Evolutionary conservation across 495 filamentous ascomycete genomes (phyloP).

Genomic region (Penicillium pulvis): DNA sequence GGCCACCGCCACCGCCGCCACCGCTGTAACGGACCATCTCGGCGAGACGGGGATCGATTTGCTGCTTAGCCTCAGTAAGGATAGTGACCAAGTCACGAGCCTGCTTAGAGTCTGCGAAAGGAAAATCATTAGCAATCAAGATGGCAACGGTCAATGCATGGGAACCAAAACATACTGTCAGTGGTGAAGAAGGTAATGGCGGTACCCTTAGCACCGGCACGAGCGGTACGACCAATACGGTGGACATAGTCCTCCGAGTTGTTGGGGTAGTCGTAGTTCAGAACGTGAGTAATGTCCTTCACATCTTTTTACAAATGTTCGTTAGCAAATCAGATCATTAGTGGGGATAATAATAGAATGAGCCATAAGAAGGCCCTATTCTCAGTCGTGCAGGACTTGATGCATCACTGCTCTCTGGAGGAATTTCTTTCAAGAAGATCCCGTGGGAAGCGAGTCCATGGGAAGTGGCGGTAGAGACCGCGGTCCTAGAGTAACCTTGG

Average conservation of each 20-base stretch:
- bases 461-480: conserved; percentile 59
- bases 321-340: conserved; percentile 73
- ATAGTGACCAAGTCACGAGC: conserved; percentile 93
- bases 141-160: conserved; percentile 29
- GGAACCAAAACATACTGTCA: conserved; percentile 74
- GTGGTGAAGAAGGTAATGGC: conserved; percentile 96
- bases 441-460: conserved; percentile 49
- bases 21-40: conserved; percentile 95
- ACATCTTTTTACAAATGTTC: conserved; percentile 88
- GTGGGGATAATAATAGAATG: conserved; percentile 45
- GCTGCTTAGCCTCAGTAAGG: conserved; percentile 95
- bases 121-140: conserved; percentile 18
- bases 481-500: conserved; percentile 71
- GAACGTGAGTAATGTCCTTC: conserved; percentile 99
- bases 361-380: conserved; percentile 51
- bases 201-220: conserved; percentile 85
- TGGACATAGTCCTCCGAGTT: conserved; percentile 99
- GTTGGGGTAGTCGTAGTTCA: conserved; percentile 99
- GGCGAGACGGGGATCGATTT: conserved; percentile 91
- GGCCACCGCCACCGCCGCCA: conserved; percentile 76
- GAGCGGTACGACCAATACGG: conserved; percentile 91
- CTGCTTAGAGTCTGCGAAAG: conserved; percentile 79
- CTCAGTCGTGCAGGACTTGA: conserved; percentile 64
- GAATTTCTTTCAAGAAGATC: conserved; percentile 61
- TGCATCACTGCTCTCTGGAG: conserved; percentile 71